Conservation (phyloP, 2,329 filamentous ascomycete genomes). For the Dryadomyces sulphureus region DNA sequence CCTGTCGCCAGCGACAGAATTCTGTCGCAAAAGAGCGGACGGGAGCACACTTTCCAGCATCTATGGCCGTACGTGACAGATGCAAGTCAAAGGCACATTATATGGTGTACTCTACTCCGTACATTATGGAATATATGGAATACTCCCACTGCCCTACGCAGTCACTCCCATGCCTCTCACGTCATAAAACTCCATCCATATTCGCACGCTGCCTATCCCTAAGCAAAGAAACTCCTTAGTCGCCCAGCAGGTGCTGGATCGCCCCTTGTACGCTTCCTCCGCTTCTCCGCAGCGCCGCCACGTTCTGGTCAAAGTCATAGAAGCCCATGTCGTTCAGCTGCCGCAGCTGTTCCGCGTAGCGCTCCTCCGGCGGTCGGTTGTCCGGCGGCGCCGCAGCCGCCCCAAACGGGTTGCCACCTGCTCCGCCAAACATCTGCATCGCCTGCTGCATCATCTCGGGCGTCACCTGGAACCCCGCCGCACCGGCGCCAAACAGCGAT, state of each 20-base stretch:
- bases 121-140: no score
- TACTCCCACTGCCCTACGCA: no score
- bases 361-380: constrained; percentile 81
- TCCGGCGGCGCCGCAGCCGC: constrained; percentile 45
- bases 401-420: constrained; percentile 12
- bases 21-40: no score
- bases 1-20: no score
- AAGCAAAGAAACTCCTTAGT: no score
- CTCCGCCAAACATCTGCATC: constrained; percentile 32
- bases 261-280: constrained; percentile 92
- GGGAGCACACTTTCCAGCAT: no score
- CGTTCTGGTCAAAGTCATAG: constrained; percentile 88
- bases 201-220: no score
- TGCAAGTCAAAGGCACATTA: no score
- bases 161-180: no score
- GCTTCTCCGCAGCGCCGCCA: constrained; percentile 72
- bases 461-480: constrained; percentile 26
- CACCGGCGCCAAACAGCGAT: constrained; percentile 33
- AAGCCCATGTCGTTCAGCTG: constrained; percentile 99
- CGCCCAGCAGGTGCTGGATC: constrained; percentile 54
- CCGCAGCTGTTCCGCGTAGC: constrained; percentile 76
- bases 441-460: constrained; percentile 42
- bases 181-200: no score
- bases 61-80: no score
- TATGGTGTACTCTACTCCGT: no score